Base-by-base conservation (phyloP, 2,329 filamentous ascomycete genomes). In the Periconia macrospinosa region DNA sequence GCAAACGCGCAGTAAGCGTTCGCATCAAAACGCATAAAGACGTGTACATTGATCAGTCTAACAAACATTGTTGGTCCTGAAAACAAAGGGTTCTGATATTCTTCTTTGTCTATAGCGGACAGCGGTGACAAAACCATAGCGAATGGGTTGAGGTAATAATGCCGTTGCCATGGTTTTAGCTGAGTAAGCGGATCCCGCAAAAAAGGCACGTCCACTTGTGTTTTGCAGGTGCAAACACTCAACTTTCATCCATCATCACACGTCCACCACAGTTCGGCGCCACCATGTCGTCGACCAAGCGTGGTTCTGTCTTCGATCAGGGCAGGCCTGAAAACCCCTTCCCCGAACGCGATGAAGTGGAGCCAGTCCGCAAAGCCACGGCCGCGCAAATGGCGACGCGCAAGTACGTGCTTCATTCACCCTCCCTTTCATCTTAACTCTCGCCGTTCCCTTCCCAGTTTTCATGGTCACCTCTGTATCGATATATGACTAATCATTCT, bases 371-470 rank as follows among this genome's bases (percentile, higher is more conserved):
- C 61, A 76, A 75, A 69, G 81, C 81, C 33, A 83, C 80, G 27
- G 81, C 81, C 40, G 80, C 81, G 40, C 81, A 83, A 69, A 47
- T 83, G 70, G 81, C 81, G 30, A 72, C 69, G 55, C 77, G 81
- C 73, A 83, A 79, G 81, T 83, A 74, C 77, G 81, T 83, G 58
- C 51, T 47, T 61, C 49, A 37, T 49, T 41, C 49, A 52, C 35
- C 23, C 50, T 41, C 41, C 30, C 17, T 27, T 8, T 27, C 15
- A 41, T 15, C 27, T 27, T 33, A 43, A 50, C 54, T 27, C 8
- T 33, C 45, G 17, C 30, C 6, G 5, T 47, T 42, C 35, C 52
- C 63, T 66, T 64, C 62, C 40, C 52, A 51, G 54, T 59, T 50
- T 60, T 51, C 50, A 19, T 20, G 13, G 19, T n/a, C 30, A 10